Evolutionary conservation across 1,139 yeast species (phyloP), one percentile per base, ranked within the genome.

Genomic region (Meyerozyma guilliermondii): DNA sequence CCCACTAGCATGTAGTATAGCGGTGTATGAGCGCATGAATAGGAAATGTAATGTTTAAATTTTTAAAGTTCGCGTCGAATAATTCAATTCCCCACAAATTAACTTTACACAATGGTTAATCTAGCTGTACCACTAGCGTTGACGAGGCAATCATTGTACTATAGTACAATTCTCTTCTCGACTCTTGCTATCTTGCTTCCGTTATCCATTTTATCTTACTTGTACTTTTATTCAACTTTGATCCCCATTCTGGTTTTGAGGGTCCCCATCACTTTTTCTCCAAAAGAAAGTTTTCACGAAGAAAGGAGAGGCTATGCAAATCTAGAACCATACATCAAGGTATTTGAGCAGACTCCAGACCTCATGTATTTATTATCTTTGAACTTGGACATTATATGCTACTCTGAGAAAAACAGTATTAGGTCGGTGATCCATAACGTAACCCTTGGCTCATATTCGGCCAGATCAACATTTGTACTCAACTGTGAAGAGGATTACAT

Each of bases 1-100:
- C 98, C 38, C 98, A 92, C 72, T 91, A 65, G 67, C 20, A 28
- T 30, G 33, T 23, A 29, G 33, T 5, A 29, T n/a, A 29, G 14
- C 33, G 16, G 33, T 13, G 33, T 29, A 29, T 29, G 33, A 29
- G 33, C 20, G 33, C 33, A 29, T 29, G 33, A 29, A 29, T 29
- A 29, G 33, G 33, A 29, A 27, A 29, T 29, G 33, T 29, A 29
- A 29, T 29, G 33, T 29, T 29, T 29, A 29, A 29, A 29, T 13
- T 29, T 29, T n/a, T 29, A 10, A 29, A 13, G 33, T 13, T 29
- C 28, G 33, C 33, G 33, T 8, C 5, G 7, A 10, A n/a, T 14
- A n/a, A 8, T 9, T 18, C 23, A 9, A 18, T 33, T 9, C 24
- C 24, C 36, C 36, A 17, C 24, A 18, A 11, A 17, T 31, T 22